These are phyloP conservation scores for Phytophthora uliginosa DNA, from an alignment of 352 stramenopile genomes.

Conservation along the genomic window DNA sequence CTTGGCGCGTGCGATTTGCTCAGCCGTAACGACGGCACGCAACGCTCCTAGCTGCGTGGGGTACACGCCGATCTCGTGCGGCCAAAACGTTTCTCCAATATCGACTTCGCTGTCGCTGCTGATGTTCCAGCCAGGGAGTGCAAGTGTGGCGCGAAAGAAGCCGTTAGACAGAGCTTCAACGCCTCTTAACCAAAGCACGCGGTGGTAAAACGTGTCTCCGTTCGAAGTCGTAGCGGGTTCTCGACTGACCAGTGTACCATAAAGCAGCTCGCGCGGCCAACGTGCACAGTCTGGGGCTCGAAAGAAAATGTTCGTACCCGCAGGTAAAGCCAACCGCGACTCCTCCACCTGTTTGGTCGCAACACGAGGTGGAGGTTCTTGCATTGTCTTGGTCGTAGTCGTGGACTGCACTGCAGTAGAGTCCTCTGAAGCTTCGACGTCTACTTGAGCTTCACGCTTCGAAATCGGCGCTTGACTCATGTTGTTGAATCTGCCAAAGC, in stretches of 20 bases:
- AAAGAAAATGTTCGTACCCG: conserved; percentile 69
- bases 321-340: conserved; percentile 33
- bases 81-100: conserved; percentile 43
- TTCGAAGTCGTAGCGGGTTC: conserved; percentile 23
- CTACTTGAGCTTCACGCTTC: conserved; percentile 2
- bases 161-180: conserved; percentile 74
- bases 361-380: conserved; percentile 4
- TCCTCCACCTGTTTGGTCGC: conserved; percentile 39
- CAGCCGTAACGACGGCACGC: conserved; percentile 66
- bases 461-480: not conserved
- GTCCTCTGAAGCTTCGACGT: not conserved
- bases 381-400: not conserved
- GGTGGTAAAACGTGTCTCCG: conserved; percentile 51
- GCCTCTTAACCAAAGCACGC: conserved; percentile 75
- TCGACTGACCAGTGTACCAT: conserved; percentile 42
- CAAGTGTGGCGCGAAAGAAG: conserved; percentile 64
- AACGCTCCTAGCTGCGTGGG: conserved; percentile 64
- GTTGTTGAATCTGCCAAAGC: conserved; percentile 4
- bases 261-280: conserved; percentile 68
- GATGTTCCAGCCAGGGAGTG: conserved; percentile 43
- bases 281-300: conserved; percentile 50
- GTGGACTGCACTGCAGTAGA: not conserved
- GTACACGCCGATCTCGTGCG: conserved; percentile 61
- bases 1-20: conserved; percentile 58
- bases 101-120: conserved; percentile 14